Conservation (phyloP, 2,329 filamentous ascomycete species). For the Sporothrix pseudoabietina region DNA sequence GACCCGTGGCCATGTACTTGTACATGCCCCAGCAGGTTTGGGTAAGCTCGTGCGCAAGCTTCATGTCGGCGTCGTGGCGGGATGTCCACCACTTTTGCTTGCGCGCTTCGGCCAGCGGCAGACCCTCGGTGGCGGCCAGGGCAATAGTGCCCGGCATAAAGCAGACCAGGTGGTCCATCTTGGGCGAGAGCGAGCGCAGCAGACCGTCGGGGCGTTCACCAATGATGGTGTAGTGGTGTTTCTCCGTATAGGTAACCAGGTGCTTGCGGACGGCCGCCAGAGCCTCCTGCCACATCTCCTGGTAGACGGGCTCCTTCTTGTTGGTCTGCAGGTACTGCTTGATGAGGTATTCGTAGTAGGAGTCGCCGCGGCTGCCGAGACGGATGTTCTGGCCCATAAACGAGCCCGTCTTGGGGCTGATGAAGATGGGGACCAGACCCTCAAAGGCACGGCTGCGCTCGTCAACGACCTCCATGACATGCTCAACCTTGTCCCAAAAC, state of each 20-base stretch:
- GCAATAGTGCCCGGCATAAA: slow-evolving; percentile 98
- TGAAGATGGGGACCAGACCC: slow-evolving; percentile 88
- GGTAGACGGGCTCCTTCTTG: slow-evolving; percentile 79
- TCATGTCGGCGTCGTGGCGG: slow-evolving; percentile 82
- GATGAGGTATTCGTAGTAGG: slow-evolving; percentile 98
- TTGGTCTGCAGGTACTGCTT: slow-evolving; percentile 97
- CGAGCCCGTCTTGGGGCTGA: slow-evolving; percentile 74
- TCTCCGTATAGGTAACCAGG: slow-evolving; percentile 83
- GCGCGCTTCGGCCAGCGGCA: slow-evolving; percentile 73
- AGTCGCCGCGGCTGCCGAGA: slow-evolving; percentile 90
- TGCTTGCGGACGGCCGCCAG: slow-evolving; percentile 86
- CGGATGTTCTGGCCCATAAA: slow-evolving; percentile 87
- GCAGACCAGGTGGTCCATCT: slow-evolving; percentile 98
- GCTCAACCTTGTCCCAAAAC: slow-evolving; percentile 91
- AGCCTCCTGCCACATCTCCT: slow-evolving; percentile 90
- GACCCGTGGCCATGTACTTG: slow-evolving; percentile 80
- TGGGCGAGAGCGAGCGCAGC: slow-evolving; percentile 66
- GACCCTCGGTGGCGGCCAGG: slow-evolving; percentile 78
- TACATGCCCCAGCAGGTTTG: slow-evolving; percentile 99
- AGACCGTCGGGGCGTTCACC: slow-evolving; percentile 82
- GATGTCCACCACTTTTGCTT: slow-evolving; percentile 72
- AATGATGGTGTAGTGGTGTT: slow-evolving; percentile 81
- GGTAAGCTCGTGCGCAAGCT: slow-evolving; percentile 84
- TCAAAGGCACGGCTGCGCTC: slow-evolving; percentile 75
- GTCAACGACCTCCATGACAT: slow-evolving; percentile 88